Conservation (phyloP, 169 alveolate genomes). For the Plasmodium relictum region DNA sequence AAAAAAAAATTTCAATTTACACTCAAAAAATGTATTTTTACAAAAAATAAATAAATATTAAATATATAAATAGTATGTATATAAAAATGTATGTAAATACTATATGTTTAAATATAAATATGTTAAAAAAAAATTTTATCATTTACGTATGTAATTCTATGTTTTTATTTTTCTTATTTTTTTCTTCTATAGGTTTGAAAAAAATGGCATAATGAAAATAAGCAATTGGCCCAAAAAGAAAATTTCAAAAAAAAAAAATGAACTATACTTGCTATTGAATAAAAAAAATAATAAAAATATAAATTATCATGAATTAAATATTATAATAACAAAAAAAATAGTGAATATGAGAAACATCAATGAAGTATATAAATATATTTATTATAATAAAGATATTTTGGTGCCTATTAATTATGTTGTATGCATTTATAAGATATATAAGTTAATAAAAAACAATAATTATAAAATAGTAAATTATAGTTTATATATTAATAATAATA, state of each 20-base stretch:
- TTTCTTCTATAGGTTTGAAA: slow-evolving; percentile 19
- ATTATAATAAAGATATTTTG: slow-evolving; percentile 56
- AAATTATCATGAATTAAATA: slow-evolving; percentile 53
- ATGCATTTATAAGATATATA: slow-evolving; percentile 62
- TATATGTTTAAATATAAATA: not conserved
- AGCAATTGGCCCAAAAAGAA: slow-evolving; percentile 73
- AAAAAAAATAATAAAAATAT: slow-evolving; percentile 32
- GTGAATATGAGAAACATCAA: slow-evolving; percentile 43
- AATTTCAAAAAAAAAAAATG: slow-evolving; percentile 61
- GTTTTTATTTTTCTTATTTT: not conserved
- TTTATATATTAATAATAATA: slow-evolving; percentile 23
- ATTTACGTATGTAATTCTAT: not conserved
- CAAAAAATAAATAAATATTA: not conserved
- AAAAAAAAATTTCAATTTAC: not conserved
- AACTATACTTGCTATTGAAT: slow-evolving; percentile 18
- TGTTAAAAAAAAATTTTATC: not conserved
- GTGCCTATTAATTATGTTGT: slow-evolving; percentile 75
- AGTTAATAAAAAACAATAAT: slow-evolving; percentile 41
- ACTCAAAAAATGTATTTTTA: not conserved
- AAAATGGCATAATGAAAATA: slow-evolving; percentile 39
- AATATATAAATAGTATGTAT: not conserved
- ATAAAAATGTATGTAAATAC: not conserved
- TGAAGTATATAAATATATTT: slow-evolving; percentile 72
- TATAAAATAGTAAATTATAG: slow-evolving; percentile 30
- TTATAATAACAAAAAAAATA: slow-evolving; percentile 56